Base-by-base conservation (phyloP, 192 early-diverging fungal species). In the Coemansia sp. region DNA sequence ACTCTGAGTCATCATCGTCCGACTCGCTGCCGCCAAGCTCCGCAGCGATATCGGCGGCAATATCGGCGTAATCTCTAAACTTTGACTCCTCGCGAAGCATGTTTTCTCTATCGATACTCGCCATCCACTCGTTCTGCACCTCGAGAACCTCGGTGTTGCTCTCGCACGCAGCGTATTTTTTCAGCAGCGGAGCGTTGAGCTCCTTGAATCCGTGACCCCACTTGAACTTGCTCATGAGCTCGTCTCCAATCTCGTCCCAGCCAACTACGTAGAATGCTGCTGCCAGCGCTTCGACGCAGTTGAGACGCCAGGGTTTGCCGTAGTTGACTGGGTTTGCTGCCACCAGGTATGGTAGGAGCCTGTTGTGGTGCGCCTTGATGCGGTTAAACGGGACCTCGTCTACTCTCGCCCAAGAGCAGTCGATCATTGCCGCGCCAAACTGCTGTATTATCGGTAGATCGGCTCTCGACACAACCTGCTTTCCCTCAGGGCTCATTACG, bases 291-390 rank as follows among this genome's bases (percentile, higher is more conserved):
- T 99, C 98, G 15, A 90, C 98, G 80, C 96, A 98, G 76, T 98
- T 99, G 62, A 99, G 84, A 56, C 94, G 93, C 89, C 90, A 95
- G 19, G 97, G 96, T 60, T 88, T 89, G 24, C 98, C 98, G 79
- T 99, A 98, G 76, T 99, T 99, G 49, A 97, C 95, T 4, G 95
- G 94, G 70, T 99, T 99, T 3, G 96, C 91, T 0, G 98, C 98
- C 10, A 98, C 89, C 58, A 99, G 83, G 59, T 94, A 98, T 1
- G 98, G 98, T 43, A 99, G 88, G 40, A 98, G 86, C 32, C 98
- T 87, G 71, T 98, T 92, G 67, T 96, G 87, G 58, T 87, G 87
- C 1, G 92, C 87, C 43, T 87, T 86, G 42, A 99, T 94, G 61
- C 89, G 94, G 6, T 80, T 84, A 72, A 98, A 99, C 7, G 98